These are phyloP conservation scores for Clathrus columnatus DNA, from an alignment of 768 basidiomycete species.

Conservation along the genomic window DNA sequence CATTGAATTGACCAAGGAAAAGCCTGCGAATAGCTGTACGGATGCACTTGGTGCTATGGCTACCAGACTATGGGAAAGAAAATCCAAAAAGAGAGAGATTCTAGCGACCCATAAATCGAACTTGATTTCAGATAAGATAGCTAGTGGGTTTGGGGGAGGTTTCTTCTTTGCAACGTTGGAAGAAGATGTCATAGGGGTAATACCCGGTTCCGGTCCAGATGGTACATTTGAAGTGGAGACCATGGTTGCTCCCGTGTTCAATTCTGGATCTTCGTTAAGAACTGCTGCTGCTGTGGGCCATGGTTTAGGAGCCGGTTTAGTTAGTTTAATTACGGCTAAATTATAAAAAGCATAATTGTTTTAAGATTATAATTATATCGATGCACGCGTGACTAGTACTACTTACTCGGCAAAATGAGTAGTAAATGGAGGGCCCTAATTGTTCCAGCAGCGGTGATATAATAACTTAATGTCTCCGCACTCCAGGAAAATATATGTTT, in stretches of 20 bases:
- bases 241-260: background rate
- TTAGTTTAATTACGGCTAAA: conserved; percentile 49
- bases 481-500: conserved; percentile 65
- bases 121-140: conserved; percentile 49
- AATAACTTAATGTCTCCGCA: conserved; percentile 39
- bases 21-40: conserved; percentile 43
- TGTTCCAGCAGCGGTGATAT: conserved; percentile 31
- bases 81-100: conserved; percentile 57
- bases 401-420: conserved; percentile 58
- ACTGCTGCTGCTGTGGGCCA: background rate
- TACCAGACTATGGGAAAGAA: conserved; percentile 55
- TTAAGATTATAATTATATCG: conserved; percentile 28
- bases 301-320: conserved; percentile 37
- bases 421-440: conserved; percentile 58
- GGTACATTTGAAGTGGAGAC: conserved; percentile 9
- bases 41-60: conserved; percentile 28
- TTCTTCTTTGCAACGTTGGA: conserved; percentile 17
- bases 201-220: conserved; percentile 1
- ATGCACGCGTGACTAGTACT: conserved; percentile 1
- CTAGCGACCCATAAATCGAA: conserved; percentile 65
- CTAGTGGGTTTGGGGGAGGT: conserved; percentile 38
- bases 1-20: conserved; percentile 55
- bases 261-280: background rate
- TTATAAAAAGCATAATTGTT: background rate
- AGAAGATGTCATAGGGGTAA: conserved; percentile 21